These are phyloP conservation scores for Pseudozyma tsukubaensis DNA, from an alignment of 1,284 basidiomycete genomes.

Conservation along the genomic window DNA sequence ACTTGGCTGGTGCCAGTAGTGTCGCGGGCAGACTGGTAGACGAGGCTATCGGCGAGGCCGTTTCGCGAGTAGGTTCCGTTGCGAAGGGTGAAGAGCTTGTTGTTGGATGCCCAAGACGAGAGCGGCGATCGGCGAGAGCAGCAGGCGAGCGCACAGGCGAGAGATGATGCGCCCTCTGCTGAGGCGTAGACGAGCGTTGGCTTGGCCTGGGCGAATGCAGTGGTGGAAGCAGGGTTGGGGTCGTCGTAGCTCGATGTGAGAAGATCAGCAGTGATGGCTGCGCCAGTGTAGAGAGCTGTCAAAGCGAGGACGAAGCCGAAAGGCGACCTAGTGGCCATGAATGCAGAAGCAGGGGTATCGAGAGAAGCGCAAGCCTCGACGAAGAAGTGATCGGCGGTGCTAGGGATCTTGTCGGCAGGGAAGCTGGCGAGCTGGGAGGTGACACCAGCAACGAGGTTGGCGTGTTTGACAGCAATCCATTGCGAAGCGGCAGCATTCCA, in stretches of 20 bases:
- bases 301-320: constrained; percentile 57
- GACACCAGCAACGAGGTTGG: constrained; percentile 54
- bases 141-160: constrained; percentile 47
- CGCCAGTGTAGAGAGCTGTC: constrained; percentile 61
- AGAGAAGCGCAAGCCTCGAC: constrained; percentile 31
- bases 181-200: constrained; percentile 60
- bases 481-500: constrained; percentile 44
- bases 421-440: constrained; percentile 58
- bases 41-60: constrained; percentile 45
- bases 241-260: constrained; percentile 46
- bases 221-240: constrained; percentile 29
- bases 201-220: constrained; percentile 17
- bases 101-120: constrained; percentile 22
- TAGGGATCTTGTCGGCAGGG: constrained; percentile 62
- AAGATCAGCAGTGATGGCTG: constrained; percentile 49
- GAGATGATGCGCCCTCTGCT: constrained; percentile 41
- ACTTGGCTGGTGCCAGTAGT: constrained; percentile 29
- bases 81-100: constrained; percentile 58
- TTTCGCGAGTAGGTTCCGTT: constrained; percentile 48
- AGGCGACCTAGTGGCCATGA: constrained; percentile 43
- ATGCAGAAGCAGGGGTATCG: constrained; percentile 31
- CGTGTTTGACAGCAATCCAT: constrained; percentile 54
- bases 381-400: constrained; percentile 47
- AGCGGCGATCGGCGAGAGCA: constrained; percentile 34
- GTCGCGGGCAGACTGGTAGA: constrained; percentile 39